Evolutionary conservation across 1,284 basidiomycete species (phyloP).

Genomic region (Farysia itapuensis): DNA sequence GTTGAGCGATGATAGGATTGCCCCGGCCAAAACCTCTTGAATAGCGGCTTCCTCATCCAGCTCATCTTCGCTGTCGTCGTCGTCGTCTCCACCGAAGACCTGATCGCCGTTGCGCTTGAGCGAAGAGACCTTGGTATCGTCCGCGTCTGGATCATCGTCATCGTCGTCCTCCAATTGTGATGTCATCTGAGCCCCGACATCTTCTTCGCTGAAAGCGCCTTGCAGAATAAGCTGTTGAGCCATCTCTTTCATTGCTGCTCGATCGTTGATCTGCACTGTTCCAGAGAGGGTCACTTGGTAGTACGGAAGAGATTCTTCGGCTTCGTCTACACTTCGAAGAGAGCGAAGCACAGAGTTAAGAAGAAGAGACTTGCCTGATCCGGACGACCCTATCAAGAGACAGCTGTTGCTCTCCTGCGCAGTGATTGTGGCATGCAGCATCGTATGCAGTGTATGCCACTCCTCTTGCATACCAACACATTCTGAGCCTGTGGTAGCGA

Average conservation of each 20-base stretch:
- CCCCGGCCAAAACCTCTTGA: conserved; percentile 17
- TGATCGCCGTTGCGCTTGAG: conserved; percentile 2
- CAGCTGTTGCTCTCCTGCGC: conserved; percentile 51
- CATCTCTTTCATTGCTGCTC: conserved; percentile 51
- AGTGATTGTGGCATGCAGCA: conserved; percentile 35
- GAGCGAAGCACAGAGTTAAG: conserved; percentile 42
- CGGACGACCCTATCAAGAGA: conserved; percentile 46
- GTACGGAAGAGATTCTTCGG: conserved; percentile 8
- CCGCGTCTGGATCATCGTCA: conserved; percentile 2
- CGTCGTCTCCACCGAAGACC: conserved; percentile 24
- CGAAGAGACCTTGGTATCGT: not conserved
- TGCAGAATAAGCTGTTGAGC: conserved; percentile 51
- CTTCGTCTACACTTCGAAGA: not conserved
- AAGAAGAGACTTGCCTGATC: conserved; percentile 44
- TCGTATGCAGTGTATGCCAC: conserved; percentile 32
- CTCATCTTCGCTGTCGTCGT: conserved; percentile 8
- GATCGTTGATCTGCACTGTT: conserved; percentile 46
- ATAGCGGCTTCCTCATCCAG: conserved; percentile 24
- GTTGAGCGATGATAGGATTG: conserved; percentile 32
- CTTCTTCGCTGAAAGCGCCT: conserved; percentile 44
- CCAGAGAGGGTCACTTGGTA: conserved; percentile 46
- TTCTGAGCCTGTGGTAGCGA: conserved; percentile 1
- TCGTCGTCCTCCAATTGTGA: conserved; percentile 1
- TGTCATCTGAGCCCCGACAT: conserved; percentile 12
- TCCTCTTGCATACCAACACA: conserved; percentile 46